Base-by-base conservation (phyloP, 306 rosid species). In the Sophora flavescens region DNA sequence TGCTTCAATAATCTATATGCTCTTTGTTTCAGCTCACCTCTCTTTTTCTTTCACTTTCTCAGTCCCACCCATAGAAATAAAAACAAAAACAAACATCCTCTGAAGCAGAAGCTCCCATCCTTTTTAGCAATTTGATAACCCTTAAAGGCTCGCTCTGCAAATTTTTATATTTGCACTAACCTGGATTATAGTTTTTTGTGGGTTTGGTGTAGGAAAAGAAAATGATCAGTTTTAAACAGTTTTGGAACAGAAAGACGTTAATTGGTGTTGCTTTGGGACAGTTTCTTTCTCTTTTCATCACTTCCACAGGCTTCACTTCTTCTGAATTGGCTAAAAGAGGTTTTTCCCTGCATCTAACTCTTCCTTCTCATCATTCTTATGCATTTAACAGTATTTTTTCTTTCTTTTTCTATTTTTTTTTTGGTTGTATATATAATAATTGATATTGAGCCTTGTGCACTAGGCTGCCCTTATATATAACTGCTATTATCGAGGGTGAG, bases 181-280 rank as follows among this genome's bases (percentile, higher is more conserved):
- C 53, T 11, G 70, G 51, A 32, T 8, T 45, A 13, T 30, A 26
- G 26, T 63, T 17, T 61, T 74, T 60, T 60, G 61, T 53, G 22
- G 38, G 58, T 11, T 22, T 10, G 11, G 39, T 64, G 26, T 36
- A 17, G 57, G 68, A 16, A 68, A 84, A 44, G 6, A 47, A 45
- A 32, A 90, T 84, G 89, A 56, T 35, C 66, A 64, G 1, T 52
- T 83, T 72, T 9, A 72, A 64, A 22, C 78, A 78, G 57, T 81
- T 85, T 70, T 95, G 86, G 70, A 86, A 89, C n/a, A 84, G 79
- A 78, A 86, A 89, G 53, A 90, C 92, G 1, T n/a, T 95, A 56
- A 76, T 84, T 10, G 93, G 97, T 36, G 92, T 95, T n/a, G 97
- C 88, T 28, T 77, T 95, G 87, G 99, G 99, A n/a, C 99, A 95